A percentile compares a stretch with the other conserved stretches of the same genome.
phyloP scores from a whole-genome alignment of 164 flowering plant species.

The Stephania japonica region DNA sequence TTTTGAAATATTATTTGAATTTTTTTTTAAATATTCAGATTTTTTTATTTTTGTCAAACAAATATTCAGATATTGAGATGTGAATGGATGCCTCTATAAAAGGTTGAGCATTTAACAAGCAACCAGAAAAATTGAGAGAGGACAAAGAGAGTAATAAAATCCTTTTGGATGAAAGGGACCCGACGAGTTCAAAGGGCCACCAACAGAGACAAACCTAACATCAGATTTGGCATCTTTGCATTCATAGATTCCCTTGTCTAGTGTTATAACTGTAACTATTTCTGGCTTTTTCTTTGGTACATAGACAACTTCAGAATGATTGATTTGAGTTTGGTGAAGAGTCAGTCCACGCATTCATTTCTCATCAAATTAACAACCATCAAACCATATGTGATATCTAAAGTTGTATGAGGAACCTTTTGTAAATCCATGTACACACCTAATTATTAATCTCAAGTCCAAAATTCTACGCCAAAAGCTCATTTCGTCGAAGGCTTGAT shows the following conservation, averaged over 20 bases:
- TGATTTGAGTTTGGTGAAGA: conserved; percentile 1
- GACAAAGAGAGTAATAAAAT: not conserved
- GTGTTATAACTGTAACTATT: not conserved
- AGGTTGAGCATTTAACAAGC: not conserved
- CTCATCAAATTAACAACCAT: not conserved
- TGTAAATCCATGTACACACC: not conserved
- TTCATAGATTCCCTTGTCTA: not conserved
- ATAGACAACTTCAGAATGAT: not conserved
- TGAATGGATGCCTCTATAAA: not conserved
- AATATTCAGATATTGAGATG: not conserved
- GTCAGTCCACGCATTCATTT: not conserved
- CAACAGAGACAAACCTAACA: conserved; percentile 4
- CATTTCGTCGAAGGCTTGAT: not conserved
- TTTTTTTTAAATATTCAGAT: too few species aligned
- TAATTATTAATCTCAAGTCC: not conserved
- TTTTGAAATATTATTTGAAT: too few species aligned
- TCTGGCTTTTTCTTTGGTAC: not conserved
- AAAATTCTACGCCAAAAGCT: not conserved
- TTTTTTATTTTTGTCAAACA: too few species aligned
- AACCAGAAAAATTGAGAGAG: not conserved
- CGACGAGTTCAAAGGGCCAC: not conserved
- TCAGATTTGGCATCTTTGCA: not conserved
- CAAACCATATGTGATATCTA: not conserved
- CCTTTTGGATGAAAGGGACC: conserved; percentile 2
- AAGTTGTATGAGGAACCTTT: not conserved